Evolutionary conservation across 129 eudicot genomes (phyloP), one percentile per base, ranked within the genome.

Genomic region (Apium graveolens): DNA sequence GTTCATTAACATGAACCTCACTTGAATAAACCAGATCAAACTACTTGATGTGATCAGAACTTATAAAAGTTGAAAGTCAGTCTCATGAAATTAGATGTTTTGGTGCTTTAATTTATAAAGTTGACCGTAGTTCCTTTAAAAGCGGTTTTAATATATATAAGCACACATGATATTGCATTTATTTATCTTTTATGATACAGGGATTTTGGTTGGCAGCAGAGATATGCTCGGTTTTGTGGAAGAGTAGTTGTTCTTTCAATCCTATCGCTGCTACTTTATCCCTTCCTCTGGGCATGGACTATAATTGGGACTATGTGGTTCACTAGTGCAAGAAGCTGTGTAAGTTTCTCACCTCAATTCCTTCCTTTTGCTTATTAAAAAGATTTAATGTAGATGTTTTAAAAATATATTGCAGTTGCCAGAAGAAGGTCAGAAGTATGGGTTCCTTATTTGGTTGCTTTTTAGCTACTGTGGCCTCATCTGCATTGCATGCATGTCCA

Each of bases 211-310:
- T 84, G 90, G 90, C 96, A 91, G 87, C 86, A 91, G 84, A 86
- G 96, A 78, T 91, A 89, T 74, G 81, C 83, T 38, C 97, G 86
- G 44, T 87, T 91, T 82, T 84, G 89, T 84, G 96, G 92, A 72
- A 91, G 98, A 83, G 73, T 92, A n/a, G 90, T 79, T 31, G 97
- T 95, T 78, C 87, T 95, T 29, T 91, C 89, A 39, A 76, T 91
- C 73, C 84, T 91, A 32, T 83, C 84, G 62, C 80, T 88, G 65
- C 74, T 91, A 46, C 87, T 94, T 31, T 94, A 91, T 63, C 98
- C 98, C 27, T 94, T 94, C 86, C 93, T 94, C 81, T 90, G 93
- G 93, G 91, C 84, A 35, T 95, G 99, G 99, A 95, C 90, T 66
- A 71, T 95, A 78, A 76, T 90, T 77, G 99, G 99, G 10, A 91